phyloP scores from a whole-genome alignment of 768 basidiomycete species.

The Lentinula guzmanii region DNA sequence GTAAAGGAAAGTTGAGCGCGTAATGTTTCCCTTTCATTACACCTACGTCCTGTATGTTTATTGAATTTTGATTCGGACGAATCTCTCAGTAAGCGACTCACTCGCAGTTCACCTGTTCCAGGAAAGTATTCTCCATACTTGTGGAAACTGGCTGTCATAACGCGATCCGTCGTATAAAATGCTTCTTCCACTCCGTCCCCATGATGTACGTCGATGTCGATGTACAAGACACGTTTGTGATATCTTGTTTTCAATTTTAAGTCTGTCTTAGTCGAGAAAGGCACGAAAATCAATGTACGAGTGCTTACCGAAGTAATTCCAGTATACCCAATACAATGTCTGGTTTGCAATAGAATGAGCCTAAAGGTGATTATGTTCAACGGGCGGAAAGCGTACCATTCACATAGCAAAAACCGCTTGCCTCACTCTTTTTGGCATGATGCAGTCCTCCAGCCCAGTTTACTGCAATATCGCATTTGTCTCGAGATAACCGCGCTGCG shows the following conservation, averaged over 20 bases:
- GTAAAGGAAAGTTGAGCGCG: slow-evolving; percentile 88
- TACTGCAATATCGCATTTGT: slow-evolving; percentile 98
- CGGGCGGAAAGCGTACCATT: slow-evolving; percentile 56
- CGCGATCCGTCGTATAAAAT: slow-evolving; percentile 97
- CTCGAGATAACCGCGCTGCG: slow-evolving; percentile 87
- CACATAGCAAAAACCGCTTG: slow-evolving; percentile 98
- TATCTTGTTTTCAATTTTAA: slow-evolving; percentile 46
- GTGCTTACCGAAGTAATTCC: slow-evolving; percentile 74
- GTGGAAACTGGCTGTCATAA: slow-evolving; percentile 98
- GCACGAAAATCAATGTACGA: neutral
- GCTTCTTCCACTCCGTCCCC: slow-evolving; percentile 99
- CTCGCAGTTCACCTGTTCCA: slow-evolving; percentile 94
- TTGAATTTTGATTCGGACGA: neutral
- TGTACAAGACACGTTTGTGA: slow-evolving; percentile 91
- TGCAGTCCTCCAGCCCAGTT: slow-evolving; percentile 99
- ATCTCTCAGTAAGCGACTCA: slow-evolving; percentile 26
- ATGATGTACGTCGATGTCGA: slow-evolving; percentile 98
- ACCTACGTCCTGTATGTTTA: slow-evolving; percentile 66
- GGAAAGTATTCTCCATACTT: slow-evolving; percentile 99
- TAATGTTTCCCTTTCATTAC: slow-evolving; percentile 94
- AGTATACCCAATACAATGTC: slow-evolving; percentile 97
- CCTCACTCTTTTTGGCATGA: slow-evolving; percentile 98
- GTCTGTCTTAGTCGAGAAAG: neutral
- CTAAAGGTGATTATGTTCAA: neutral
- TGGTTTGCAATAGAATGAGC: slow-evolving; percentile 50